These are phyloP conservation scores for Thraustochytrium sp. DNA, from an alignment of 352 stramenopile species.

Conservation along the genomic window DNA sequence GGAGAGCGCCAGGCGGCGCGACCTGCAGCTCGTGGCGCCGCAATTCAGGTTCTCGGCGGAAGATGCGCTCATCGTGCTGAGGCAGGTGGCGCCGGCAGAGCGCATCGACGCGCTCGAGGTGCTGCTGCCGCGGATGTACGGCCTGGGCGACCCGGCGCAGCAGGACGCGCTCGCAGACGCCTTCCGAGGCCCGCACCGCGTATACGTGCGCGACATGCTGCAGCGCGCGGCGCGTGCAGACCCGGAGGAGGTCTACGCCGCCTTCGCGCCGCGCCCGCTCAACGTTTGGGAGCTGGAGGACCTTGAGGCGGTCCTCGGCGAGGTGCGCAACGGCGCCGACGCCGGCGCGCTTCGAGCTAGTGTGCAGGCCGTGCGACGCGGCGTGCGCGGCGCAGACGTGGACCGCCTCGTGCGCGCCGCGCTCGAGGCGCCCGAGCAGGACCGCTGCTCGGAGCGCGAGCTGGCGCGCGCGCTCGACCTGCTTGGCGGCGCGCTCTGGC, in stretches of 20 bases:
- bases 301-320: neutral
- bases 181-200: neutral
- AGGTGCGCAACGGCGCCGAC: neutral
- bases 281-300: neutral
- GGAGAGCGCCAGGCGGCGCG: neutral
- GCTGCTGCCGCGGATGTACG: neutral
- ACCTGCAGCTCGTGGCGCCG: neutral
- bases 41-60: neutral
- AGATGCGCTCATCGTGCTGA: neutral
- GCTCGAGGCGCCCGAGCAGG: too few relatives aligned
- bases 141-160: neutral
- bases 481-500: neutral
- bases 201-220: neutral
- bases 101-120: neutral
- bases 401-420: too few relatives aligned
- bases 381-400: neutral
- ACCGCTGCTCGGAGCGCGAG: too few relatives aligned
- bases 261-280: neutral
- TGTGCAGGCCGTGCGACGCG: neutral
- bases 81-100: neutral
- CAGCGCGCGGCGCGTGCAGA: neutral
- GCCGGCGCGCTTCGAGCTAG: neutral
- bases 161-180: neutral
- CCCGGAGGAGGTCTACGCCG: neutral
- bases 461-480: too few relatives aligned